Evolutionary conservation across 805 yeast genomes (phyloP), one percentile per base, ranked within the genome.

Genomic region (Ogataea neopini): DNA sequence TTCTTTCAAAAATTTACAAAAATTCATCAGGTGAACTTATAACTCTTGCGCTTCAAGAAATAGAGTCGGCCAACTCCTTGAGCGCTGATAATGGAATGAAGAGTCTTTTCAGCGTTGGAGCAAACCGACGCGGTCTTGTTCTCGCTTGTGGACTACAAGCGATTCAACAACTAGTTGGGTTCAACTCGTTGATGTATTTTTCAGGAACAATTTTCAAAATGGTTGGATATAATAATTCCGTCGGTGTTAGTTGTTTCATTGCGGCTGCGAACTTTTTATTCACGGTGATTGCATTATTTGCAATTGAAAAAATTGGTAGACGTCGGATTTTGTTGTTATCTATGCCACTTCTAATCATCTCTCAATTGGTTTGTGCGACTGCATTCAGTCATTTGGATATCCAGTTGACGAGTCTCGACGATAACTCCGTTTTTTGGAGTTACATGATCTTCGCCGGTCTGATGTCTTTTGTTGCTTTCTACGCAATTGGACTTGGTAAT

Each of bases 141-240:
- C 70, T 78, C 48, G 82, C 77, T 2, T 78, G 83, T 66, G 82
- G 83, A 10, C 68, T 78, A 47, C 83, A 78, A 55, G 81, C 80
- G 19, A 70, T 74, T 49, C 83, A 78, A 60, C 83, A 78, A 56
- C 74, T 78, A 52, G 77, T 80, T 15, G 83, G 83, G 4, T 78
- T 77, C 64, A 78, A 78, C 63, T 76, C 82, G 8, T 66, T 78
- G 57, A 78, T 78, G 82, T 78, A 76, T 61, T 78, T 78, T 54
- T 73, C 80, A 54, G 69, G 80, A 9, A 77, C 82, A 15, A 77
- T 78, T 44, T 78, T 78, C 57, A 73, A 77, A 61, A 74, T 77
- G 52, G 72, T 75, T 39, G 83, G 83, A 1, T 78, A 74, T 60
- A 45, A 70, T 40, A 77, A 78, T 57, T 66, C 82, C 9, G 75